Evolutionary conservation across 1,139 yeast species (phyloP).

Genomic region (Pichia sp.): DNA sequence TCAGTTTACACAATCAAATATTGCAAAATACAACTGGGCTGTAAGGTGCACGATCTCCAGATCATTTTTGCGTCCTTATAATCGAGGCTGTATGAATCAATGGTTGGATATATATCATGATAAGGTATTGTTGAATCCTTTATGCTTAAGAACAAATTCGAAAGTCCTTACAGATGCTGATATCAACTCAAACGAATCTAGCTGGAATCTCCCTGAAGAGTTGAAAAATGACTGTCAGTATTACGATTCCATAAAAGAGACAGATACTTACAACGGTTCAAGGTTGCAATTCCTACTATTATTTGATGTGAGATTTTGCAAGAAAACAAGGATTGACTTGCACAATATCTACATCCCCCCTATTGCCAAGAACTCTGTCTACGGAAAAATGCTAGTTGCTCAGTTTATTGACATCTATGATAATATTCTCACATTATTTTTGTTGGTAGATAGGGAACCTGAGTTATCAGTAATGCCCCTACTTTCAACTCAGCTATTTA

Average conservation of each 20-base stretch:
- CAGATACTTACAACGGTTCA: conserved; percentile 50
- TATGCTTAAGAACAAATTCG: conserved; percentile 11
- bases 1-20: conserved; percentile 53
- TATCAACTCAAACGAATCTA: background rate
- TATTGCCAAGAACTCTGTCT: conserved; percentile 60
- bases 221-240: conserved; percentile 46
- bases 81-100: conserved; percentile 36
- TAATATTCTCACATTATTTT: conserved; percentile 67
- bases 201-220: conserved; percentile 42
- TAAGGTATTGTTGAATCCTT: conserved; percentile 21
- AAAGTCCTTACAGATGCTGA: background rate
- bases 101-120: conserved; percentile 23
- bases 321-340: conserved; percentile 52
- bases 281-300: conserved; percentile 72
- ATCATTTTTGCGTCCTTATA: conserved; percentile 53
- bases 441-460: conserved; percentile 73
- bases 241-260: conserved; percentile 26
- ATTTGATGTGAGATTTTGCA: conserved; percentile 73
- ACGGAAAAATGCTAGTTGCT: conserved; percentile 58
- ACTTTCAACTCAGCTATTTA: conserved; percentile 80
- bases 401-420: conserved; percentile 86
- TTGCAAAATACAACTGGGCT: conserved; percentile 47
- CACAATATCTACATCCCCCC: conserved; percentile 69
- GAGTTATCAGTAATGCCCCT: conserved; percentile 72
- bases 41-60: conserved; percentile 52